Conservation (phyloP, 495 filamentous ascomycete genomes). For the Daldinia concentrica region DNA sequence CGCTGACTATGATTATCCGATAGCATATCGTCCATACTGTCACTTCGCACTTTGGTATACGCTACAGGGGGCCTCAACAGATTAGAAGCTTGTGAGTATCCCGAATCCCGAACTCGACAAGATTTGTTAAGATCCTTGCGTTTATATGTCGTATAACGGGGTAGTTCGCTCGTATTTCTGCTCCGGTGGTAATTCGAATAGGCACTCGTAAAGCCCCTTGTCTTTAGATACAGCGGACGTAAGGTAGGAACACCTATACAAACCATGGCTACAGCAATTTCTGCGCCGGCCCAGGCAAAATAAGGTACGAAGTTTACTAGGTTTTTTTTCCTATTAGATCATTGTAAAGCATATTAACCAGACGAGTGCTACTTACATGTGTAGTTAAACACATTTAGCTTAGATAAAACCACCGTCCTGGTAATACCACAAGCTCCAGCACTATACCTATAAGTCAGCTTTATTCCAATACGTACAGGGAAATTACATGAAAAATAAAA, state of each 20-base stretch:
- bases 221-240: constrained; percentile 49
- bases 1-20: constrained; percentile 44
- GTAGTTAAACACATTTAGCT: constrained; percentile 49
- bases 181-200: constrained; percentile 30
- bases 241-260: constrained; percentile 54
- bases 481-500: no score
- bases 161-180: constrained; percentile 40
- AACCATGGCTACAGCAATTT: constrained; percentile 53
- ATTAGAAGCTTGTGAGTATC: constrained; percentile 21
- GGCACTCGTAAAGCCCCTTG: constrained; percentile 35
- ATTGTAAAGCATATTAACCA: neutral
- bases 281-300: constrained; percentile 54
- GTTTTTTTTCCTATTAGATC: neutral
- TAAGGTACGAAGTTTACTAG: constrained; percentile 53
- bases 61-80: constrained; percentile 30
- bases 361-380: constrained; percentile 40
- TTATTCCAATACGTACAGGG: no score
- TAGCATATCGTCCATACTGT: constrained; percentile 50
- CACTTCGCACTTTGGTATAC: constrained; percentile 27
- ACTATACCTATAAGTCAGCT: constrained; percentile 39
- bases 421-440: constrained; percentile 54
- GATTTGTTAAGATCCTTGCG: constrained; percentile 16
- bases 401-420: constrained; percentile 51
- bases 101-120: constrained; percentile 18
- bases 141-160: constrained; percentile 45